Evolutionary conservation across 2,329 filamentous ascomycete genomes (phyloP).

Genomic region (Pyrenochaeta sp.): DNA sequence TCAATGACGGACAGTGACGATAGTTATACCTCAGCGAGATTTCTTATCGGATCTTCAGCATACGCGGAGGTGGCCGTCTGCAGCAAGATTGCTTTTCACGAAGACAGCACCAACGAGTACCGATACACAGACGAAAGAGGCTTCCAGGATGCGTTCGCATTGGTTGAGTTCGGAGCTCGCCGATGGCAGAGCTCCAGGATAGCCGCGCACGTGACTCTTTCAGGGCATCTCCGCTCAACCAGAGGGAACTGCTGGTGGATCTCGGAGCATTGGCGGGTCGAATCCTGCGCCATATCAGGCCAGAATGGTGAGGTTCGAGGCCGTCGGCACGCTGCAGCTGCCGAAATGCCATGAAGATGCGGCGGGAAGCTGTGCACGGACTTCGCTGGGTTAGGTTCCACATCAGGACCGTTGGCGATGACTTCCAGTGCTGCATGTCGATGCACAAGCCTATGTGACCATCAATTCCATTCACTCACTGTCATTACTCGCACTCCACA

Average conservation of each 20-base stretch:
- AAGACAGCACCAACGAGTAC: constrained; percentile 35
- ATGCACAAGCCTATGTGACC: constrained; percentile 2
- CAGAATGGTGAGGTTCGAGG: constrained; percentile 29
- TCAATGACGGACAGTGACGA: constrained; percentile 23
- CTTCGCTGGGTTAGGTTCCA: neutral
- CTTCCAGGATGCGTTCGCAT: constrained; percentile 33
- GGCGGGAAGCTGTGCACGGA: constrained; percentile 4
- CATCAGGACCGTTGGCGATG: neutral
- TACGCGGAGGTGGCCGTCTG: constrained; percentile 44
- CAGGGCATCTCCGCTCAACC: constrained; percentile 19
- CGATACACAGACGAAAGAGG: constrained; percentile 28
- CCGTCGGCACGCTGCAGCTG: constrained; percentile 2
- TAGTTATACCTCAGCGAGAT: constrained; percentile 40
- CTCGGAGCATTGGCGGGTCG: constrained; percentile 14
- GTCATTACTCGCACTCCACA: constrained; percentile 14
- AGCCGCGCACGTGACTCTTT: constrained; percentile 37
- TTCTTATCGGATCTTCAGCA: constrained; percentile 13
- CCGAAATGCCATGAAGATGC: neutral
- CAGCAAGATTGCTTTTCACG: constrained; percentile 33
- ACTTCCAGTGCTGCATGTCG: neutral
- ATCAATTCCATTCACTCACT: constrained; percentile 14
- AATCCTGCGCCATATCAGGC: constrained; percentile 32
- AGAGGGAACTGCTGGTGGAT: constrained; percentile 8
- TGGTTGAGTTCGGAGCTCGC: constrained; percentile 46
- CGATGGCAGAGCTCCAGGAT: constrained; percentile 26